Evolutionary conservation across 1,139 yeast species (phyloP), one percentile per base, ranked within the genome.

Genomic region (Magnusiomyces suaveolens): DNA sequence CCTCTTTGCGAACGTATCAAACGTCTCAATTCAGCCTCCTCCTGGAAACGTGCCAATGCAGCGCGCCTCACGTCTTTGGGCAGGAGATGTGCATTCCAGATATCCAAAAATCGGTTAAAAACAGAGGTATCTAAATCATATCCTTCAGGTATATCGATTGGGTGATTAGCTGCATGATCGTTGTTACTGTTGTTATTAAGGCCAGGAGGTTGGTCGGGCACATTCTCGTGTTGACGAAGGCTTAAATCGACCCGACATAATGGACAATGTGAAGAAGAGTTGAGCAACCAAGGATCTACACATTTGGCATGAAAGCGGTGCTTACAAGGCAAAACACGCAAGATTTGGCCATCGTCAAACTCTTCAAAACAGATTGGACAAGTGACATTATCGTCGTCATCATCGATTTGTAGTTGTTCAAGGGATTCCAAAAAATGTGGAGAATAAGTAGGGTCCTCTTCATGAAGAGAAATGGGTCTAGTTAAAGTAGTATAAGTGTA

Each of bases 341-440:
- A 57, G 0, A 86, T 87, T 3, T 73, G 72, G 52, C 85, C 90
- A 12, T 79, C 82, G 29, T 61, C 57, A 51, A 66, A 64, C 10
- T 71, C 67, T 55, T 87, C 95, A 57, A 87, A 77, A 68, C 95
- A 87, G 57, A 87, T 85, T 8, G 94, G 89, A 73, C 95, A 87
- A 4, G 76, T 68, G 1, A 86, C 87, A 0, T 85, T 80, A 48
- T 82, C 79, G 61, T 74, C 82, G 60, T 81, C 48, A 16, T 41
- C 86, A 24, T 55, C 56, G 32, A 60, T 53, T 12, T 58, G 44
- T n/a, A 55, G 49, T n/a, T 25, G 43, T 32, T 50, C 41, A 36
- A 36, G 41, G 3, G 41, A 36, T 3, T 4, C 44, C 14, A 50
- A 25, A 4, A 21, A 23, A 20, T 33, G 21, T 23, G 23, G 43